Evolutionary conservation across 139 green algal genomes (phyloP).

Genomic region (Parachlorella kessleri): DNA sequence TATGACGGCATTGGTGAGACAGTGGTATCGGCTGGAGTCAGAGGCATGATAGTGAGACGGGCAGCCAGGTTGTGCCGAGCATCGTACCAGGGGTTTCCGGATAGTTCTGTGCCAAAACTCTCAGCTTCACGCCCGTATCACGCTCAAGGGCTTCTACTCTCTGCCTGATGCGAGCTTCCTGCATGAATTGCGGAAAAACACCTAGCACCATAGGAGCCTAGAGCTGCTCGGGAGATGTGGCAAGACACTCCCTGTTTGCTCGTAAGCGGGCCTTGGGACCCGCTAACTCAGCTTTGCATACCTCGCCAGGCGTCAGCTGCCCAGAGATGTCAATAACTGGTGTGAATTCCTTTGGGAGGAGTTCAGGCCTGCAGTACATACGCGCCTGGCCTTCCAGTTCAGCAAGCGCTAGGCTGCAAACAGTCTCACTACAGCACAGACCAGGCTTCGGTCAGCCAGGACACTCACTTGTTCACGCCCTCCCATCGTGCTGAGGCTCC

Average conservation of each 20-base stretch:
- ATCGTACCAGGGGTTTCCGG: constrained; percentile 86
- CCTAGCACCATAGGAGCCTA: too few relatives aligned
- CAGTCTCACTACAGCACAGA: too few relatives aligned
- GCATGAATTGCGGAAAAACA: constrained; percentile 2
- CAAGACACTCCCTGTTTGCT: too few relatives aligned
- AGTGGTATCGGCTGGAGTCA: too few relatives aligned
- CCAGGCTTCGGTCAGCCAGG: too few relatives aligned
- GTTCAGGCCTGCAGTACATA: too few relatives aligned
- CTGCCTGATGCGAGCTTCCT: constrained; percentile 73
- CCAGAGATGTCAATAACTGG: constrained; percentile 95
- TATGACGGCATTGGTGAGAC: too few relatives aligned
- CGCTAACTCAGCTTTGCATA: too few relatives aligned
- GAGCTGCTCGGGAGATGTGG: too few relatives aligned
- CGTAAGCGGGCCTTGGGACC: too few relatives aligned
- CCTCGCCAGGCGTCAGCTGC: constrained; percentile 87
- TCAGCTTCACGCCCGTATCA: constrained; percentile 93
- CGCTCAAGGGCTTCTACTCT: constrained; percentile 76
- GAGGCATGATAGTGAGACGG: neutral
- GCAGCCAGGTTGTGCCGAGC: neutral
- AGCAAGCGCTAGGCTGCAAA: too few relatives aligned
- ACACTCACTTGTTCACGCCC: constrained; percentile 97
- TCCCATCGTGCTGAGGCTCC: constrained; percentile 68
- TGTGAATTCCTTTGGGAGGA: constrained; percentile 83
- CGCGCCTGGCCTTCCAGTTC: too few relatives aligned
- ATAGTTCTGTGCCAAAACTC: constrained; percentile 97